These are phyloP conservation scores for Gremmenia infestans DNA, from an alignment of 2,329 filamentous ascomycete genomes.

Conservation along the genomic window DNA sequence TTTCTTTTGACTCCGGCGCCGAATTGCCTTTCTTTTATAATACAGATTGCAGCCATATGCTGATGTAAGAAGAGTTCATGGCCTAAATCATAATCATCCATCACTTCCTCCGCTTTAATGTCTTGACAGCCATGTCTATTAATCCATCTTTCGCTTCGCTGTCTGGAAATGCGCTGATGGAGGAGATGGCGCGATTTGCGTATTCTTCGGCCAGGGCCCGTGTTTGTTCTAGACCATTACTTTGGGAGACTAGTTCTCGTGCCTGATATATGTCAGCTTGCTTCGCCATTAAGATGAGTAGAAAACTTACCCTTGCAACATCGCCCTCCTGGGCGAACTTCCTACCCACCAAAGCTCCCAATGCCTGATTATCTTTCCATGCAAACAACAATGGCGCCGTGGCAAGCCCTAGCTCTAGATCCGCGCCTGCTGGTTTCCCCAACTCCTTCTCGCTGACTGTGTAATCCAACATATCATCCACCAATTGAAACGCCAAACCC, in stretches of 20 bases:
- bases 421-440: slow-evolving; percentile 91
- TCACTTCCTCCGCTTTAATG: slow-evolving; percentile 81
- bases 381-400: slow-evolving; percentile 93
- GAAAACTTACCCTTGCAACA: slow-evolving; percentile 67
- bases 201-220: slow-evolving; percentile 87
- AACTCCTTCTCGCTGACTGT: slow-evolving; percentile 79
- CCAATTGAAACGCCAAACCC: slow-evolving; percentile 91
- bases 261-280: slow-evolving; percentile 53
- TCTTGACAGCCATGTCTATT: slow-evolving; percentile 90
- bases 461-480: slow-evolving; percentile 97
- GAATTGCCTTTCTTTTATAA: background rate
- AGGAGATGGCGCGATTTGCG: slow-evolving; percentile 77
- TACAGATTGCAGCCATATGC: slow-evolving; percentile 17
- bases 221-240: slow-evolving; percentile 88
- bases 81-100: slow-evolving; percentile 5
- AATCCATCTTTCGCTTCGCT: slow-evolving; percentile 91
- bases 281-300: background rate
- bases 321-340: slow-evolving; percentile 85
- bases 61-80: slow-evolving; percentile 11
- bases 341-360: slow-evolving; percentile 84
- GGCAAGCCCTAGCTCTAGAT: slow-evolving; percentile 86
- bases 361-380: slow-evolving; percentile 81
- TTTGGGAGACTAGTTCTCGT: slow-evolving; percentile 74
- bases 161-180: slow-evolving; percentile 82
- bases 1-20: background rate